Percentiles rank a stretch among this genome's conserved stretches.
Evolutionary conservation across 495 filamentous ascomycete species (phyloP).

Genomic region (Penicillium paradoxum): DNA sequence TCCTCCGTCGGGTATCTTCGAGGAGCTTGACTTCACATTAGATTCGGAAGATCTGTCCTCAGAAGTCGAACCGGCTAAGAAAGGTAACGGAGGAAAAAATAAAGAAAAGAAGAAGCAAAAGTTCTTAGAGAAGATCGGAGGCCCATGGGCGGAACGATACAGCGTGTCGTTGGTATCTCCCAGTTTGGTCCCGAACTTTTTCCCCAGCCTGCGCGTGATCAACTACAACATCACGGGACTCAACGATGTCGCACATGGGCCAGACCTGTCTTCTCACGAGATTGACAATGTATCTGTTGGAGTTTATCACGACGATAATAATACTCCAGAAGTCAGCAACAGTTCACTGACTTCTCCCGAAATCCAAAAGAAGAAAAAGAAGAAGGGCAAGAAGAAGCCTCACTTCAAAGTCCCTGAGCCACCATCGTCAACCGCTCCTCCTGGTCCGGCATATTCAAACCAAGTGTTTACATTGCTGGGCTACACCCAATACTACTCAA

Average conservation of each 20-base stretch:
- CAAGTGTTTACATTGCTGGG: slow-evolving; percentile 71
- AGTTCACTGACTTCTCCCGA: neutral
- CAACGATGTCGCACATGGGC: slow-evolving; percentile 48
- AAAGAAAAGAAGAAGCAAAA: slow-evolving; percentile 49
- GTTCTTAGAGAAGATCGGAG: slow-evolving; percentile 65
- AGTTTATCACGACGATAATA: neutral
- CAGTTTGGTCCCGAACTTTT: slow-evolving; percentile 90
- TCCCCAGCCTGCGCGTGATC: slow-evolving; percentile 77
- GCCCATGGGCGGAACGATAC: slow-evolving; percentile 78
- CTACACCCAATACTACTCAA: slow-evolving; percentile 90
- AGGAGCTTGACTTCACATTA: slow-evolving; percentile 11
- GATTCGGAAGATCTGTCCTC: slow-evolving; percentile 1
- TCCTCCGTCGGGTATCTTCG: slow-evolving; percentile 33
- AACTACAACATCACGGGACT: slow-evolving; percentile 92
- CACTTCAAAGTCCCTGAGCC: slow-evolving; percentile 61
- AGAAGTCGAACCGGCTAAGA: slow-evolving; percentile 19
- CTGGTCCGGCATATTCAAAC: slow-evolving; percentile 87
- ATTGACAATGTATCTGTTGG: slow-evolving; percentile 13
- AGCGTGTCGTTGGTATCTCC: slow-evolving; percentile 72
- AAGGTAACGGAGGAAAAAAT: slow-evolving; percentile 37
- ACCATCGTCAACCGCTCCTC: slow-evolving; percentile 67
- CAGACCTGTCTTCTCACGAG: neutral
- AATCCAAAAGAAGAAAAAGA: slow-evolving; percentile 20
- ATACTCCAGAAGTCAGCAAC: slow-evolving; percentile 1
- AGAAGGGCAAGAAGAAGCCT: slow-evolving; percentile 53